Base-by-base conservation (phyloP, 2,329 filamentous ascomycete species). In the Stagonosporopsis chrysanthemi region DNA sequence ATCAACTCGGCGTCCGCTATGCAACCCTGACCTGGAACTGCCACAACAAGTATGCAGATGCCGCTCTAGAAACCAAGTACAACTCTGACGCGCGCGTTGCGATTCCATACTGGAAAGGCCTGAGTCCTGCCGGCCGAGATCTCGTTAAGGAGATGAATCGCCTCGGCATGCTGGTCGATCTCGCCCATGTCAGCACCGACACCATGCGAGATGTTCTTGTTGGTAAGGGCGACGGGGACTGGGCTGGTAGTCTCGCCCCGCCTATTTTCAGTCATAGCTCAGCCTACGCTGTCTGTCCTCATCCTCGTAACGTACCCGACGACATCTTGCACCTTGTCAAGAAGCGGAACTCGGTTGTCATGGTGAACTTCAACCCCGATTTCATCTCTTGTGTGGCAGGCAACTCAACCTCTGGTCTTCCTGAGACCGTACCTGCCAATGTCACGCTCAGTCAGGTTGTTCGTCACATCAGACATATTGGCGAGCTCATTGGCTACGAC, bases 11-110 rank as follows among this genome's bases (percentile, higher is more conserved):
- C 1, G 92, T 93, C 5, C 88, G 92, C 46, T 97, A 97, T 70
- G 88, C 89, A 17, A 97, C 93, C 0, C 80, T 98, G 15, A 97
- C 91, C 2, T 94, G 96, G 81, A 96, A 96, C 75, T 97, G 93
- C 78, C 91, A 96, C 76, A 98, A 97, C 77, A 84, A 82, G 46
- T 97, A 90, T 75, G 92, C 92, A 45, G 94, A 97, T 73, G 90
- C 92, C 4, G 93, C 93, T 2, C 77, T 95, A 6, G 80, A 89
- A 60, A 74, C 79, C 28, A 83, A 84, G 1, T 50, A 47, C 49
- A 77, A 71, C 33, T 79, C 62, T 66, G 72, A 68, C 51, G 73
- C 62, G 33, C 73, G 58, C 8, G 71, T 80, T 1, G 78, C 79
- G 19, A 80, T 83, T 49, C 85, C 89, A 0, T 79, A 84, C 53